These are phyloP conservation scores for Fusarium xylarioides DNA, from an alignment of 2,329 filamentous ascomycete species.

Conservation along the genomic window DNA sequence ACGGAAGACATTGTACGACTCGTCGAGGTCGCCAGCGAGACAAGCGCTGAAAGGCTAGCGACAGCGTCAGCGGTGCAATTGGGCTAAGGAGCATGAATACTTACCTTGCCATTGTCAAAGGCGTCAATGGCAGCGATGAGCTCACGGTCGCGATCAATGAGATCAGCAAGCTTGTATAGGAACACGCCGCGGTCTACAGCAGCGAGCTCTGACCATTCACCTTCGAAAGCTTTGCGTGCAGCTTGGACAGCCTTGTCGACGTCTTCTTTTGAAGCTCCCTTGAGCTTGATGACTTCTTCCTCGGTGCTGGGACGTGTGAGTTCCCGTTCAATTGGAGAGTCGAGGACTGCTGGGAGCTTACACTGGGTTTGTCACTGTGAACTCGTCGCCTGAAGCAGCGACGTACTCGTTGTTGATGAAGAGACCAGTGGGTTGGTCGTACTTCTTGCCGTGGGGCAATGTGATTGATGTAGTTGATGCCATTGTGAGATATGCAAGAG, in stretches of 20 bases:
- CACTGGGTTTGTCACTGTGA: slow-evolving; percentile 34
- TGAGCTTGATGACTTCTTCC: slow-evolving; percentile 34
- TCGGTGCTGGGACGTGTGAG: slow-evolving; percentile 23
- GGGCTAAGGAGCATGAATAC: too few relatives aligned
- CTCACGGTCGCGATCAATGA: slow-evolving; percentile 38
- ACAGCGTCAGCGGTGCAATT: not conserved
- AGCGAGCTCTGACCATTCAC: slow-evolving; percentile 38
- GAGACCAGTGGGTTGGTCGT: slow-evolving; percentile 50
- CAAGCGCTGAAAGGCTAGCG: slow-evolving; percentile 47
- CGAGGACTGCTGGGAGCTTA: not conserved
- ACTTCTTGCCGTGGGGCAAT: slow-evolving; percentile 43
- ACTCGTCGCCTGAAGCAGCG: slow-evolving; percentile 35
- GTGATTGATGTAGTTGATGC: slow-evolving; percentile 30
- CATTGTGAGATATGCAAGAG: slow-evolving; percentile 1
- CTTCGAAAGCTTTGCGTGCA: slow-evolving; percentile 38
- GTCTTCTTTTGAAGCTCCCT: slow-evolving; percentile 34
- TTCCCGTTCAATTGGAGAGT: too few relatives aligned
- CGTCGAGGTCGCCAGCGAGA: slow-evolving; percentile 65
- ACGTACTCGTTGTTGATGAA: slow-evolving; percentile 44
- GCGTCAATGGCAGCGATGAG: slow-evolving; percentile 39
- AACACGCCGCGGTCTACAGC: slow-evolving; percentile 34
- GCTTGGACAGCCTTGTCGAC: slow-evolving; percentile 35
- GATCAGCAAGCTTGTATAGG: slow-evolving; percentile 36
- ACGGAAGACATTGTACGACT: slow-evolving; percentile 55
- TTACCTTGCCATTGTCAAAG: slow-evolving; percentile 40